Percentiles rank a stretch among this genome's conserved stretches.
phyloP scores from a whole-genome alignment of 1,284 basidiomycete genomes.

The Ganoderma resinaceum region DNA sequence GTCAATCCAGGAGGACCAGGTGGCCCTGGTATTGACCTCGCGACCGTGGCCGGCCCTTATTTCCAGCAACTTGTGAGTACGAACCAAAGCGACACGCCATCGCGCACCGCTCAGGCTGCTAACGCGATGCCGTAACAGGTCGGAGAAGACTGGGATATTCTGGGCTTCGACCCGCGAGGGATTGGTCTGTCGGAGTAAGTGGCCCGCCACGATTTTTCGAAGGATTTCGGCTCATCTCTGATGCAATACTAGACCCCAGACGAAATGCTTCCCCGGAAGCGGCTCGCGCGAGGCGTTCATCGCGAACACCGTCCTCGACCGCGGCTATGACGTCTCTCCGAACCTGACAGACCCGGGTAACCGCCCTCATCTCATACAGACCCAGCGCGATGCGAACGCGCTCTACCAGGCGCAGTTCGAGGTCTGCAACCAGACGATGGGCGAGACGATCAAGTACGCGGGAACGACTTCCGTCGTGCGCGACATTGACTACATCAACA shows the following conservation, averaged over 20 bases:
- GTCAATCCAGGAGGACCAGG: slow-evolving; percentile 39
- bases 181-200: slow-evolving; percentile 45
- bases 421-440: slow-evolving; percentile 47
- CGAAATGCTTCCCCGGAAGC: slow-evolving; percentile 43
- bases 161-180: slow-evolving; percentile 53
- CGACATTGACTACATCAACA: slow-evolving; percentile 51
- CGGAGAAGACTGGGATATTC: slow-evolving; percentile 45
- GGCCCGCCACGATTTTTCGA: no score
- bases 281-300: slow-evolving; percentile 40
- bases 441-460: slow-evolving; percentile 50
- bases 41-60: slow-evolving; percentile 16
- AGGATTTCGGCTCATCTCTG: neutral
- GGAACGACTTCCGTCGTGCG: slow-evolving; percentile 51
- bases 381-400: slow-evolving; percentile 43
- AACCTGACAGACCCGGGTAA: slow-evolving; percentile 38
- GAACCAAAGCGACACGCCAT: no score
- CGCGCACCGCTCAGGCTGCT: neutral
- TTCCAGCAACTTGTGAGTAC: slow-evolving; percentile 30
- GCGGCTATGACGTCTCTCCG: slow-evolving; percentile 44
- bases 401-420: slow-evolving; percentile 45
- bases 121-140: slow-evolving; percentile 24
- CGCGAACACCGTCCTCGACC: slow-evolving; percentile 45
- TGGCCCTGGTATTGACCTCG: slow-evolving; percentile 27
- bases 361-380: slow-evolving; percentile 41
- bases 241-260: slow-evolving; percentile 37